Percentiles rank a stretch among this genome's conserved stretches.
phyloP scores from a whole-genome alignment of 2,329 filamentous ascomycete species.

The Ascocoryne sarcoides region DNA sequence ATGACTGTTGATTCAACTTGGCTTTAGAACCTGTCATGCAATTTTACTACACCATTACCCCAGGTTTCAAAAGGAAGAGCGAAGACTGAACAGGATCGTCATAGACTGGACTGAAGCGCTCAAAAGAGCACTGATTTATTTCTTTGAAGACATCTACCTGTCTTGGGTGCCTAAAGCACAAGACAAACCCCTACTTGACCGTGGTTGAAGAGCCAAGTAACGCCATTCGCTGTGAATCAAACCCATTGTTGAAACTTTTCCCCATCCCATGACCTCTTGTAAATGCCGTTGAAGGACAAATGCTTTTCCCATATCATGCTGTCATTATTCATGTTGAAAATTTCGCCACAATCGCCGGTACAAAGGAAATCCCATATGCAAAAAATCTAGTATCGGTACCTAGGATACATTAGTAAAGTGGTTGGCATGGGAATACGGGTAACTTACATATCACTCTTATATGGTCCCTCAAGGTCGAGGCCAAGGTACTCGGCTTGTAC shows the following conservation, averaged over 20 bases:
- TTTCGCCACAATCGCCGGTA: conserved; percentile 13
- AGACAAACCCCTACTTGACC: conserved; percentile 30
- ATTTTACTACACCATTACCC: too few relatives aligned
- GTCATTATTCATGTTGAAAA: conserved; percentile 42
- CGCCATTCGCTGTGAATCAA: conserved; percentile 27
- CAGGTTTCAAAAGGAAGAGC: too few relatives aligned
- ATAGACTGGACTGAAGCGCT: too few relatives aligned
- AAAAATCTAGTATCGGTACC: conserved; percentile 30
- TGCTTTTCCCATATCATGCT: conserved; percentile 50
- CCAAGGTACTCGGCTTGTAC: conserved; percentile 95
- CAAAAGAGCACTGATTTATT: too few relatives aligned
- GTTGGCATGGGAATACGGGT: neutral
- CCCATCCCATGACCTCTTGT: conserved; percentile 17
- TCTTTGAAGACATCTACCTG: too few relatives aligned
- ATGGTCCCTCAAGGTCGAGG: conserved; percentile 78
- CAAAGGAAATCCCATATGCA: conserved; percentile 16
- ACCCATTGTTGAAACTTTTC: conserved; percentile 31
- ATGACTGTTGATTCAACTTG: too few relatives aligned
- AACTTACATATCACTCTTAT: conserved; percentile 85
- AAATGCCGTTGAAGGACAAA: conserved; percentile 56
- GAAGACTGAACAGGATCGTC: too few relatives aligned
- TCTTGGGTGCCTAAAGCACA: too few relatives aligned
- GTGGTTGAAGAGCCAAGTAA: conserved; percentile 33
- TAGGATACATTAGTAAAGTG: conserved; percentile 14
- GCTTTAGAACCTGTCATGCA: too few relatives aligned